Base-by-base conservation (phyloP, 208 protist species). In the Acanthamoeba sp. region DNA sequence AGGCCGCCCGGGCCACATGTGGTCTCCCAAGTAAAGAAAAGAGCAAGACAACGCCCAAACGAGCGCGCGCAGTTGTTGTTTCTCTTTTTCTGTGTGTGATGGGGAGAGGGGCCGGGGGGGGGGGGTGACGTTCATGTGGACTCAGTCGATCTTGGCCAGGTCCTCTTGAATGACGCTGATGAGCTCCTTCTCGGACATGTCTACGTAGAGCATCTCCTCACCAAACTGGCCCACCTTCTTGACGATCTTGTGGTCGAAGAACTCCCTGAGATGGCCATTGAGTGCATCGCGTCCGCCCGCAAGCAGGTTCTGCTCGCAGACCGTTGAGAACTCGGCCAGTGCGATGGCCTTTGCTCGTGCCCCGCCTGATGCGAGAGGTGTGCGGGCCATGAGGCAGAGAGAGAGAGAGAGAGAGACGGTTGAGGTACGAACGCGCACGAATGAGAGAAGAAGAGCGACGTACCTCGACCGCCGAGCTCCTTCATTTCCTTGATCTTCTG, bases 251-350 rank as follows among this genome's bases (percentile, higher is more conserved):
- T 91, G 85, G 57, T 91, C 85, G 24, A 73, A 24, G 40, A 91
- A 91, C 57, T 91, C 85, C 0, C 85, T 5, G 10, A 91, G 62
- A 14, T 91, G 62, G 55, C 20, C 24, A 7, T 52, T 69, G 16
- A 91, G 85, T 34, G 85, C 85, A 38, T 91, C 85, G 16, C 85
- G 52, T 18, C 59, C 62, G 36, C 85, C 85, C 12, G 85, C 52
- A 7, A 91, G 42, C 85, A 91, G 52, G 22, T 91, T 76, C 85
- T 91, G 85, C 36, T 91, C 85, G 34, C 85, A 91, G 16, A 91
- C 12, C n/a, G 27, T n/a, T 4, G 85, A 91, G n/a, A 91, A 91
- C 85, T 91, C 85, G 40, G 36, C 57, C 85, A 91, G n/a, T 2
- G 85, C 36, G 34, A 91, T 73, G 55, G 78, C 85, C 34, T 24